Evolutionary conservation across 192 early-diverging fungal genomes (phyloP).

Genomic region (Coemansia sp.): DNA sequence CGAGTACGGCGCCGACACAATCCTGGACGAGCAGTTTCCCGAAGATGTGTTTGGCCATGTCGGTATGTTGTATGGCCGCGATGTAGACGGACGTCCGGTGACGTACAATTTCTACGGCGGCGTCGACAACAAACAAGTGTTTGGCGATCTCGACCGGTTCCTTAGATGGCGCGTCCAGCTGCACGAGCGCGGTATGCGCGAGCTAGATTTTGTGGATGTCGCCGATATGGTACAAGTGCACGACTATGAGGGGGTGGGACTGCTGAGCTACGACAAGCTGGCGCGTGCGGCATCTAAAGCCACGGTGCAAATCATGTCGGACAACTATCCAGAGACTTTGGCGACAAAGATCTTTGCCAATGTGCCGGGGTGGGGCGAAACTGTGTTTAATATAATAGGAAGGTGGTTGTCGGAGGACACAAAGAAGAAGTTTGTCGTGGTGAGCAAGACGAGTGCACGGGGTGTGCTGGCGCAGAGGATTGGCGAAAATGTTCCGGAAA

Average conservation of each 20-base stretch:
- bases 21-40: constrained; percentile 56
- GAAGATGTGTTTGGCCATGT: constrained; percentile 47
- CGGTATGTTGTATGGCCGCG: constrained; percentile 55
- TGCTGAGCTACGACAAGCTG: constrained; percentile 53
- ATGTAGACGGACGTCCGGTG: constrained; percentile 56
- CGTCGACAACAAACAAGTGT: constrained; percentile 56
- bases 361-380: constrained; percentile 63
- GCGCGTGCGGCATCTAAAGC: constrained; percentile 57
- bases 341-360: constrained; percentile 63
- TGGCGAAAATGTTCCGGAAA: constrained; percentile 36
- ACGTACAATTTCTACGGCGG: constrained; percentile 62
- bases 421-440: constrained; percentile 62
- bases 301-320: constrained; percentile 58
- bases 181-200: constrained; percentile 58
- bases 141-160: constrained; percentile 59
- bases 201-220: constrained; percentile 59
- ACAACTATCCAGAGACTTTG: constrained; percentile 67
- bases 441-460: constrained; percentile 45
- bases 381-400: constrained; percentile 58
- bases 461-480: constrained; percentile 42
- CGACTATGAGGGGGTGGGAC: constrained; percentile 58
- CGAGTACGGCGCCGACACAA: constrained; percentile 47
- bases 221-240: constrained; percentile 64
- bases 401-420: constrained; percentile 60
- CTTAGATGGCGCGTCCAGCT: constrained; percentile 65